Conservation (phyloP, 306 rosid genomes). For the Trifolium repens region DNA sequence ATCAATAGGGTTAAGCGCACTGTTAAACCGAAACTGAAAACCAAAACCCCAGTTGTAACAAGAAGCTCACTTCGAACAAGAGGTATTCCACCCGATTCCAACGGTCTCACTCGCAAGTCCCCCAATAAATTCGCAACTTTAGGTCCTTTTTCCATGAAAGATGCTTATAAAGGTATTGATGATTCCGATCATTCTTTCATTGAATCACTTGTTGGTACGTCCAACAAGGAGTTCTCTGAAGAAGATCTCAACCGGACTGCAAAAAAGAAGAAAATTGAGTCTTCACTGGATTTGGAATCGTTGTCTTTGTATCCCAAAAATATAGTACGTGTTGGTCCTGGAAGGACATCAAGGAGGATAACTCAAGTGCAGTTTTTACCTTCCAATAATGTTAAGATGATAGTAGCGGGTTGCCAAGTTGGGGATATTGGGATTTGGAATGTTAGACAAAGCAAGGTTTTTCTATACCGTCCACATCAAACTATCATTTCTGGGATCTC, state of each 20-base stretch:
- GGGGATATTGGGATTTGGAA: conserved; percentile 87
- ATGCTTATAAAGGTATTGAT: conserved; percentile 44
- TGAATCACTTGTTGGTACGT: conserved; percentile 51
- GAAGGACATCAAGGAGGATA: conserved; percentile 59
- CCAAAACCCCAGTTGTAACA: conserved; percentile 51
- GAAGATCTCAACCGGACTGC: not conserved
- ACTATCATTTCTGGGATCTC: conserved; percentile 75
- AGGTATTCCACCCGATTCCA: conserved; percentile 43
- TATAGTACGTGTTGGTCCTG: conserved; percentile 63
- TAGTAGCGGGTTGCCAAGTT: conserved; percentile 66
- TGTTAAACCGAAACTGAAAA: conserved; percentile 62
- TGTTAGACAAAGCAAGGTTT: conserved; percentile 50
- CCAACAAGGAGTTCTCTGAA: conserved; percentile 29
- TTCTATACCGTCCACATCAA: conserved; percentile 65
- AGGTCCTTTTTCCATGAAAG: conserved; percentile 60
- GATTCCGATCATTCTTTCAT: conserved; percentile 48
- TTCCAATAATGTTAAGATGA: conserved; percentile 54
- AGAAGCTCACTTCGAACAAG: conserved; percentile 77
- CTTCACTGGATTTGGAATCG: conserved; percentile 47
- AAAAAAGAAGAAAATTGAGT: not conserved
- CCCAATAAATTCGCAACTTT: not conserved
- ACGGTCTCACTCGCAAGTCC: not conserved
- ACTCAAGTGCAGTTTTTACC: conserved; percentile 61
- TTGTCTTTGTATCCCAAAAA: conserved; percentile 64
- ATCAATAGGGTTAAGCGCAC: conserved; percentile 42